Evolutionary conservation across 2,329 filamentous ascomycete species (phyloP), one percentile per base, ranked within the genome.

Genomic region (Aulographum hederae): DNA sequence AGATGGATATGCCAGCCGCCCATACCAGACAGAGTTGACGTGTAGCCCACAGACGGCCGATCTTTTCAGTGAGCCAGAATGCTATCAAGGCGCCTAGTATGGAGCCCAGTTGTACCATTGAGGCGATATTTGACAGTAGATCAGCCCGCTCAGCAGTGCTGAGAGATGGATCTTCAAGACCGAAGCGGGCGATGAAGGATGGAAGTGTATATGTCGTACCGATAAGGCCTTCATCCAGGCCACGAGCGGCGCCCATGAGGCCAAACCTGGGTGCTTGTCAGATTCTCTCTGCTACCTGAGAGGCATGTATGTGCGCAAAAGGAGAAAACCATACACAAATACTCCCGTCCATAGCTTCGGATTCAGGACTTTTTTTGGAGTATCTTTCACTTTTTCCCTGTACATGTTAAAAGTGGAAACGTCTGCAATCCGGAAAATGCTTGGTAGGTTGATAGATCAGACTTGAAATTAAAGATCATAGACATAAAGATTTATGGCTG

Each of bases 211-310:
- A 73, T 11, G 75, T 74, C 1, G 76, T 77, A 6, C 67, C 69
- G 39, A 84, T 84, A 36, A 86, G 62, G 37, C 79, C 79, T 52
- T 86, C 79, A 39, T 86, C 79, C n/a, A 84, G 53, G 42, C 79
- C 79, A 36, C 78, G 67, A 26, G 78, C 77, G 3, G 78, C 77
- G 33, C 79, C 79, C 53, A 85, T 70, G 21, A 86, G 64, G 30
- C 73, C 73, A 39, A 82, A 81, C 4, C 50, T 53, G 26, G 3
- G 4, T 1, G 14, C 10, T 20, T 10, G 10, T 25, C 10, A 13
- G 10, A 13, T 10, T 25, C 21, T 13, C 13, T 10, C 13, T 25
- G 10, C 21, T 25, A 10, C 10, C 21, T 25, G 21, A 13, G 21
- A 25, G 10, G 70, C 73, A 16, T 11, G 8, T 11, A 10, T 8